phyloP scores from a whole-genome alignment of 2,329 filamentous ascomycete genomes.

The Metarhizium sp. region DNA sequence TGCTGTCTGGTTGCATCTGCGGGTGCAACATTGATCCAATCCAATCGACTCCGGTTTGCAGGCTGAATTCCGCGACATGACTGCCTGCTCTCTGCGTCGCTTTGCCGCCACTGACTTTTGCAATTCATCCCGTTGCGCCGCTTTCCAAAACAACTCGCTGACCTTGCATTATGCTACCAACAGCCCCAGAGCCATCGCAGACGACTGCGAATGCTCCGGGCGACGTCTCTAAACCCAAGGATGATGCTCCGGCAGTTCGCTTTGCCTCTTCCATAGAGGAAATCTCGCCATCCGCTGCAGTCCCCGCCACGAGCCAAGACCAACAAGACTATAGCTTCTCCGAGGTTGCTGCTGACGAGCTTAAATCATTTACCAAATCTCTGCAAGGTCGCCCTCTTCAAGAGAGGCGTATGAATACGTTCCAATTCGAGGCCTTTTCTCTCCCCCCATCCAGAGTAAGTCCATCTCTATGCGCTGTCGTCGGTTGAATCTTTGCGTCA shows the following conservation, averaged over 20 bases:
- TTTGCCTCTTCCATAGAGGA: constrained; percentile 65
- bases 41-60: neutral
- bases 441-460: constrained; percentile 75
- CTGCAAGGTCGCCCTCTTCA: constrained; percentile 70
- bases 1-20: neutral
- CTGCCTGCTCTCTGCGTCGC: neutral
- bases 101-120: neutral
- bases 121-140: neutral
- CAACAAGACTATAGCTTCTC: constrained; percentile 22
- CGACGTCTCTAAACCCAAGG: constrained; percentile 11
- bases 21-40: constrained; percentile 1
- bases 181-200: neutral
- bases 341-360: constrained; percentile 48
- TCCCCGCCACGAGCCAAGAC: constrained; percentile 17
- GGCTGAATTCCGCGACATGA: neutral
- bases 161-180: neutral
- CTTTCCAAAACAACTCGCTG: neutral
- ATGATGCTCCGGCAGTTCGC: constrained; percentile 46
- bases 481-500: constrained; percentile 2
- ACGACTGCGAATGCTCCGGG: constrained; percentile 2
- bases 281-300: constrained; percentile 43
- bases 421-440: constrained; percentile 84
- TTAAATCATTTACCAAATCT: constrained; percentile 62
- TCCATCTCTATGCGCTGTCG: constrained; percentile 15
- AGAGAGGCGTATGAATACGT: constrained; percentile 74